Evolutionary conservation across 1,139 yeast genomes (phyloP), one percentile per base, ranked within the genome.

Genomic region (Geotrichum phurueaensis): DNA sequence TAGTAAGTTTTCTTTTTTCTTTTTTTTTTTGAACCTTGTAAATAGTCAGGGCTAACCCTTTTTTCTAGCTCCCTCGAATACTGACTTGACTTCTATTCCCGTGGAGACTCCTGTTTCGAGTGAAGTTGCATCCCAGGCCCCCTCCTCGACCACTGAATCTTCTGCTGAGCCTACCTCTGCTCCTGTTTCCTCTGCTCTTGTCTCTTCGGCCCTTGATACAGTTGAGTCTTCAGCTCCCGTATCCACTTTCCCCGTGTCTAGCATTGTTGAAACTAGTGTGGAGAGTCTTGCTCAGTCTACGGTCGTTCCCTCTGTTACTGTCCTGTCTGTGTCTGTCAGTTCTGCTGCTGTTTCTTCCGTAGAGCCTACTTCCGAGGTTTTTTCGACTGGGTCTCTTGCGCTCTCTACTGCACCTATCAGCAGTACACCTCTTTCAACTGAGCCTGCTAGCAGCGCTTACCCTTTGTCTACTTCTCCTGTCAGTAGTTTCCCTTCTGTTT

Each of bases 61-160:
- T 3, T 31, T 15, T 39, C 18, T 25, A 18, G 20, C n/a, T 43
- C 2, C 12, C 49, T 36, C 49, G 3, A 39, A 53, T n/a, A 10
- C 50, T 15, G 45, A 39, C n/a, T 39, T 33, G n/a, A 43, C 27
- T 27, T 53, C 49, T 12, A 36, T 27, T 36, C 50, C 56, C 20
- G 29, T 7, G 29, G 39, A 52, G 55, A 13, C 52, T 23, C 15
- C 29, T 23, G 39, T 9, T 51, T 29, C 53, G 5, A 29, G 18
- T 22, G 53, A 47, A 22, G 50, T 47, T 47, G 13, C 3, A 20
- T 47, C 56, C 15, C 4, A 23, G 6, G 49, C 48, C 0, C 1
- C 49, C 33, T 53, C 64, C 23, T 64, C 54, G 15, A 58, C 61
- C n/a, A 64, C 66, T 25, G 67, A 59, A 39, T 62, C 59, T 74